Conservation (phyloP, 1,139 yeast species). For the Nakaseomyces kungkrabaensis region DNA sequence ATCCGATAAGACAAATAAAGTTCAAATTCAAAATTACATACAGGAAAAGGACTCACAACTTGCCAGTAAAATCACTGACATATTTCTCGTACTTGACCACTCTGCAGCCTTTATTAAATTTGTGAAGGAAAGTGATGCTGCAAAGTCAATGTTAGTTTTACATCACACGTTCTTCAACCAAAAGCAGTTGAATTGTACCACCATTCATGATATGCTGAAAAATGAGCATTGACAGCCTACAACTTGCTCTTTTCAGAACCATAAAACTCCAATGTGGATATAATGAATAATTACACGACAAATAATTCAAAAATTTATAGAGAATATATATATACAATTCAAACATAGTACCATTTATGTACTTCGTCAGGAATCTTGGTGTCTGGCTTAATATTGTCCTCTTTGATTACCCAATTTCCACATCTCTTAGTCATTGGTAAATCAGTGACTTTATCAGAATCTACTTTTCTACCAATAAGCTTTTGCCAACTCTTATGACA, state of each 20-base stretch:
- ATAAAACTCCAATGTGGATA: not conserved
- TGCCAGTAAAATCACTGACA: constrained; percentile 21
- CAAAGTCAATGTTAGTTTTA: constrained; percentile 45
- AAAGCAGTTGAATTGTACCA: constrained; percentile 31
- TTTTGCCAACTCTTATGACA: constrained; percentile 73
- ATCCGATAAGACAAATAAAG: constrained; percentile 37
- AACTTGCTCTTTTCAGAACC: too few species aligned
- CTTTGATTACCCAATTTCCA: constrained; percentile 17
- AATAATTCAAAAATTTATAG: constrained; percentile 24
- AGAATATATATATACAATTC: constrained; percentile 23
- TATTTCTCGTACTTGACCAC: constrained; percentile 41
- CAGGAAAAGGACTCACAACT: constrained; percentile 34
- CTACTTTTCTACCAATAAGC: constrained; percentile 46
- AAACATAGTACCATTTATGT: constrained; percentile 31
- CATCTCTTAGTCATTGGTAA: constrained; percentile 31
- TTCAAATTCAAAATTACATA: constrained; percentile 34
- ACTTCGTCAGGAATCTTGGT: constrained; percentile 33
- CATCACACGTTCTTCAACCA: constrained; percentile 37
- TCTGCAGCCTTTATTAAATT: constrained; percentile 49
- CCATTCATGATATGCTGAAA: constrained; percentile 31
- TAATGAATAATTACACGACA: not conserved
- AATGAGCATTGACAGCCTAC: not conserved
- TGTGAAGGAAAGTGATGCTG: constrained; percentile 39
- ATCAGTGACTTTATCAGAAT: constrained; percentile 26
- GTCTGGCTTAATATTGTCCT: constrained; percentile 23